These are phyloP conservation scores for Aspergillus cristatus DNA, from an alignment of 495 filamentous ascomycete genomes.

Conservation along the genomic window DNA sequence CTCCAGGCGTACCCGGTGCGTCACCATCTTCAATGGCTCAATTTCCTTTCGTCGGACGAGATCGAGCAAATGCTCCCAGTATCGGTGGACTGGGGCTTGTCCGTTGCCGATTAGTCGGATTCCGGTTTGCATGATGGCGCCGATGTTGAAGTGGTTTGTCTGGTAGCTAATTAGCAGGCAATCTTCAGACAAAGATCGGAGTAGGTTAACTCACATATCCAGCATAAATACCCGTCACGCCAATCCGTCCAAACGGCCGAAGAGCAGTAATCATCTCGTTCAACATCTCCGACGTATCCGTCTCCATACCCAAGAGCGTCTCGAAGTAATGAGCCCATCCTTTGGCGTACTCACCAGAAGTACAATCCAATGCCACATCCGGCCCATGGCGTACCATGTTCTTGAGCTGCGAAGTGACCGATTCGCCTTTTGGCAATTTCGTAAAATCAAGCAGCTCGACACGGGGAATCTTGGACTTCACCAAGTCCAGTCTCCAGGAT, in stretches of 20 bases:
- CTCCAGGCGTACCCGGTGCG: conserved; percentile 65
- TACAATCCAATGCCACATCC: conserved; percentile 76
- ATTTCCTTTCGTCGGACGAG: conserved; percentile 63
- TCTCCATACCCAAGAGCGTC: conserved; percentile 63
- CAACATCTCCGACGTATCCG: conserved; percentile 75
- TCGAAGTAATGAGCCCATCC: conserved; percentile 74
- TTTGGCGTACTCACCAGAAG: conserved; percentile 78
- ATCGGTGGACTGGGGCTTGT: conserved; percentile 75
- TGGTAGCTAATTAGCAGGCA: conserved; percentile 15
- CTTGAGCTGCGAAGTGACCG: conserved; percentile 62
- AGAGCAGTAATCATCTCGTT: conserved; percentile 83
- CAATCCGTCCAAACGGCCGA: conserved; percentile 62
- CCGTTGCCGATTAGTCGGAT: conserved; percentile 76
- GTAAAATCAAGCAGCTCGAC: conserved; percentile 52
- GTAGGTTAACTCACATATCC: conserved; percentile 55
- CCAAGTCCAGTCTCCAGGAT: conserved; percentile 57
- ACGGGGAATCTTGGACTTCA: conserved; percentile 54
- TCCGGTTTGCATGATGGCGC: conserved; percentile 82
- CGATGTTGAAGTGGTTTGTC: conserved; percentile 79
- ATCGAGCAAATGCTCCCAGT: conserved; percentile 67
- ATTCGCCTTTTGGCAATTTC: conserved; percentile 41
- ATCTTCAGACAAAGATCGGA: neutral
- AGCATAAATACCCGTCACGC: conserved; percentile 75
- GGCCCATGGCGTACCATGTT: conserved; percentile 61
- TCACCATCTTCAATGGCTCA: conserved; percentile 71